Evolutionary conservation across 176 grass and related monocot genomes (phyloP), one percentile per base, ranked within the genome.

Genomic region (Panicum miliaceum): DNA sequence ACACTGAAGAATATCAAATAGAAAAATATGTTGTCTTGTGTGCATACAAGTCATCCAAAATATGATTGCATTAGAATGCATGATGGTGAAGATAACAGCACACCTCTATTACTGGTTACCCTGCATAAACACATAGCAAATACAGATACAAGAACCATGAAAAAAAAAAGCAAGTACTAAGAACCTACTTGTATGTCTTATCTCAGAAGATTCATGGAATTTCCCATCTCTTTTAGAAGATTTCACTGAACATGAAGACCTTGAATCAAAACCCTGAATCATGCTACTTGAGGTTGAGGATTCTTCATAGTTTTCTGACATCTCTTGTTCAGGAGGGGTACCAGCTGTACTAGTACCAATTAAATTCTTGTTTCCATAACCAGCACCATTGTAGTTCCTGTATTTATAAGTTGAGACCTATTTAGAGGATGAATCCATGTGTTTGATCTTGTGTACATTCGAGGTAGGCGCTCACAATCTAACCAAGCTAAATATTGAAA

Each of bases 121-220:
- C 10, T 11, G 15, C 51, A 56, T 40, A 51, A 80, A 35, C 22
- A 68, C 52, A 57, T 43, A 51, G 76, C 27, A 81, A 78, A 32
- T 10, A 73, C 14, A 47, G 41, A 73, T 51, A 50, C 70, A 73
- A 73, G 26, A 29, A 46, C 45, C 25, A 50, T 19, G 43, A 66
- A 77, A 75, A 32, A 32, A 32, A 32, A 76, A 73, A 69, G 7
- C 9, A 54, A 81, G 19, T 5, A 62, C 20, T 52, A 70, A 79
- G 71, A 78, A 7, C 22, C 85, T 81, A 94, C 94, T 86, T 88
- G 88, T 59, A 85, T 92, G 67, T 73, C 41, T 78, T 71, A 81
- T 85, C 65, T 69, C 48, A 92, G 37, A 81, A 75, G 51, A 75
- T 75, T 78, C 65, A 14, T 80, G 75, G 56, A 79, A 82, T 77